phyloP scores from a whole-genome alignment of 2,329 filamentous ascomycete species.

The Bipolaris sorokiniana region DNA sequence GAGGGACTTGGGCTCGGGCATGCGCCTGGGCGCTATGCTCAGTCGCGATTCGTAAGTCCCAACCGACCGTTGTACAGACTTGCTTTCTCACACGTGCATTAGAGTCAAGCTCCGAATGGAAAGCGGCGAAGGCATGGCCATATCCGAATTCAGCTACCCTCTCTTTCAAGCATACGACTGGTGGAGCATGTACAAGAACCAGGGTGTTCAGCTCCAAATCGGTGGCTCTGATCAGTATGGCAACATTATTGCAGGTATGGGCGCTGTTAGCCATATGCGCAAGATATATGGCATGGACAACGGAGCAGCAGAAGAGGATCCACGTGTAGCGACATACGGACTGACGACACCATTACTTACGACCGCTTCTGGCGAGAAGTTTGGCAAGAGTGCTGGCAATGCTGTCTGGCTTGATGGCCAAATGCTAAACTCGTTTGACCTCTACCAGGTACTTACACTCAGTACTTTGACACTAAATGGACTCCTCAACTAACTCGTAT shows the following conservation, averaged over 20 bases:
- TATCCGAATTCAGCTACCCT: constrained; percentile 92
- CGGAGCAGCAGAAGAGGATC: constrained; percentile 39
- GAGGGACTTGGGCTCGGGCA: constrained; percentile 72
- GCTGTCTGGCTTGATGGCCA: constrained; percentile 88
- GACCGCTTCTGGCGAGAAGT: constrained; percentile 83
- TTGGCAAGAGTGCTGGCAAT: constrained; percentile 94
- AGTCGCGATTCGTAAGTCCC: constrained; percentile 79
- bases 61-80: background rate
- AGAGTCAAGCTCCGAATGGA: constrained; percentile 82
- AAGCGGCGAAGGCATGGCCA: constrained; percentile 90
- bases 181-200: constrained; percentile 80
- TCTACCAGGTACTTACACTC: constrained; percentile 69
- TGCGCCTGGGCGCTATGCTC: constrained; percentile 85
- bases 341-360: constrained; percentile 92
- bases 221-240: constrained; percentile 96
- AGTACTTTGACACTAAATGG: background rate
- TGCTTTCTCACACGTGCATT: constrained; percentile 21
- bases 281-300: constrained; percentile 29
- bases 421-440: constrained; percentile 80
- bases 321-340: constrained; percentile 67
- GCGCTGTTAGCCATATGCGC: constrained; percentile 79
- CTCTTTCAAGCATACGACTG: constrained; percentile 96
- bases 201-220: constrained; percentile 80
- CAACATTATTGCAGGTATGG: constrained; percentile 90
- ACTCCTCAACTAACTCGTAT: background rate